Evolutionary conservation across 257 asterid genomes (phyloP), one percentile per base, ranked within the genome.

Genomic region (Dorcoceras hygrometricum): DNA sequence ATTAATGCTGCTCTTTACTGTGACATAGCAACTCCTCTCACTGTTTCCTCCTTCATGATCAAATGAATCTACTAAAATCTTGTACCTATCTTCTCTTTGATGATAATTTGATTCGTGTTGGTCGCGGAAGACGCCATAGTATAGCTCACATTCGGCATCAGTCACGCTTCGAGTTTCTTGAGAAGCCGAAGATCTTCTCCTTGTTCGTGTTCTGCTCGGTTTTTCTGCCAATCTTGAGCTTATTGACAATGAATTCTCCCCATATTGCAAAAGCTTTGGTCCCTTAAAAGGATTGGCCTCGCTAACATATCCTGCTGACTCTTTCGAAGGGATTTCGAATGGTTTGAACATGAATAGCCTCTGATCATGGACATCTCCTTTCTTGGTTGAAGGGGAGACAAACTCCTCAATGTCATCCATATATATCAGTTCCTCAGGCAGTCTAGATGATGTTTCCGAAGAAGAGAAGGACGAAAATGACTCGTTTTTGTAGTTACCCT

Each of bases 331-430:
- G 58, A 53, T 34, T 31, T 20, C 63, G 3, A 77, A 66, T 36
- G 87, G 68, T 74, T 73, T 85, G 78, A 91, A 91, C 78, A 73
- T 27, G 78, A 91, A 91, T 19, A 85, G 39, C 56, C 98, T 82
- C 72, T 89, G 91, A 64, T 90, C 96, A 62, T 76, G 84, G 60
- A 68, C 29, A 48, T 26, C 64, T 53, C 75, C 74, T 11, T 76
- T 80, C 53, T 71, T 80, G 62, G 74, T 74, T 27, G 59, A 50
- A 2, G 84, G 80, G 26, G 87, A 64, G 10, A 75, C 79, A 8
- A 87, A 77, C 79, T 89, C 98, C 65, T 83, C 84, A 48, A 91
- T 82, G 78, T 86, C 95, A 64, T 84, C 96, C 5, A 86, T 73
- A 59, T 80, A 79, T 23, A 78, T 65, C 51, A 82, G 80, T 62